Base-by-base conservation (phyloP, 169 alveolate genomes). In the Plasmodium gallinaceum region DNA sequence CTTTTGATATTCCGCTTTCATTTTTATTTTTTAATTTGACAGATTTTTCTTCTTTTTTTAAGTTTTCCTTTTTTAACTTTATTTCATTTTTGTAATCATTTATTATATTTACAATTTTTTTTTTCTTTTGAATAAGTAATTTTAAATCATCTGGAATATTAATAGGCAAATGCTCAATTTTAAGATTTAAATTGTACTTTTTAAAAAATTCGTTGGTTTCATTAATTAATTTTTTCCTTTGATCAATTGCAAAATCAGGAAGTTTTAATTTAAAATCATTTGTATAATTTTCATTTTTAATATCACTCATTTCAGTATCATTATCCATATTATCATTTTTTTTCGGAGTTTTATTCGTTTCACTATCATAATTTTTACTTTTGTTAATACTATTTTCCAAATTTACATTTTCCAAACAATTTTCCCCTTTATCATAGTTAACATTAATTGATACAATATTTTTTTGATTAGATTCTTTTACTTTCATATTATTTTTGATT, bases 241-340 rank as follows among this genome's bases (percentile, higher is more conserved):
- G 90, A 45, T 80, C 80, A 8, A 68, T 80, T 26, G 90, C 90
- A 80, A 80, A 80, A 60, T 80, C 48, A n/a, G 90, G 90, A n/a
- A 80, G 57, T 18, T 68, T 80, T 66, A 48, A 51, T 16, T n/a
- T 52, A 6, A 37, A 24, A 39, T 26, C 39, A 54, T 51, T 69
- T 20, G 7, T 9, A 18, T 69, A 39, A 16, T 10, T 8, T 46
- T 69, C 43, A 24, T 46, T 69, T 24, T 18, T 18, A 24, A 22
- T 18, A 48, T 69, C 48, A 61, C 22, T 26, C 46, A 10, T 26
- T 22, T 61, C n/a, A 61, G 10, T 7, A 14, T 26, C 45, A 61
- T 61, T 61, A 61, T 5, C 18, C 14, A 61, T 22, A 9, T 26
- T 61, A 14, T 61, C 45, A 14, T 26, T 61, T 22, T 61, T 61